Evolutionary conservation across 805 yeast genomes (phyloP), one percentile per base, ranked within the genome.

Genomic region (Candida nonsorbophila): DNA sequence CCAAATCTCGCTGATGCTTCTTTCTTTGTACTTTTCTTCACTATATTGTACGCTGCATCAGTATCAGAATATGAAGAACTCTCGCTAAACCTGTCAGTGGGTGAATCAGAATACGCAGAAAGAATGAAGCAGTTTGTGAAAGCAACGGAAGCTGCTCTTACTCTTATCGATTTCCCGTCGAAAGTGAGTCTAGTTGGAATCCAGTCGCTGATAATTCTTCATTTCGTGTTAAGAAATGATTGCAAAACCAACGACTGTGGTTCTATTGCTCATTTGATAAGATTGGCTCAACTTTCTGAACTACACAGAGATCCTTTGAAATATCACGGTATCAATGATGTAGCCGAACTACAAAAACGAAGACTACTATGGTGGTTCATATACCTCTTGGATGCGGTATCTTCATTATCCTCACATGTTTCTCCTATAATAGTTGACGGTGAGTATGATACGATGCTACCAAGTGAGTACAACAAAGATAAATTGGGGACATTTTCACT

Each of bases 361-460:
- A 22, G 42, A 18, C 16, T 38, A 14, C 33, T 38, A 14, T 36
- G 42, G 40, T 38, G 40, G 42, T 33, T 30, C 22, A 33, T 38
- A 11, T 36, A 24, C 27, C 30, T 30, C 24, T 21, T 38, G 6
- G 42, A 38, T 24, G 24, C 32, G 14, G 33, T 38, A 6, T 32
- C 35, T 9, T 13, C 40, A 2, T 22, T 38, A 12, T 36, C 40
- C 4, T 36, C 42, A 15, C 23, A 23, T 13, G n/a, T 38, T 8
- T 24, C 40, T 10, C 40, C 40, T 9, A 33, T 38, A 5, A 33
- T 36, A 6, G 15, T 24, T 7, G 30, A 36, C 12, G 30, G 25
- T 19, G 40, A 36, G 14, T 37, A 28, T 25, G 41, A 37, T 27
- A 37, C 41, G 2, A 12, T 25, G 6, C 28, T 36, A 9, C 42